Evolutionary conservation across 2,329 filamentous ascomycete genomes (phyloP), one percentile per base, ranked within the genome.

Genomic region (Alternaria gaisen): DNA sequence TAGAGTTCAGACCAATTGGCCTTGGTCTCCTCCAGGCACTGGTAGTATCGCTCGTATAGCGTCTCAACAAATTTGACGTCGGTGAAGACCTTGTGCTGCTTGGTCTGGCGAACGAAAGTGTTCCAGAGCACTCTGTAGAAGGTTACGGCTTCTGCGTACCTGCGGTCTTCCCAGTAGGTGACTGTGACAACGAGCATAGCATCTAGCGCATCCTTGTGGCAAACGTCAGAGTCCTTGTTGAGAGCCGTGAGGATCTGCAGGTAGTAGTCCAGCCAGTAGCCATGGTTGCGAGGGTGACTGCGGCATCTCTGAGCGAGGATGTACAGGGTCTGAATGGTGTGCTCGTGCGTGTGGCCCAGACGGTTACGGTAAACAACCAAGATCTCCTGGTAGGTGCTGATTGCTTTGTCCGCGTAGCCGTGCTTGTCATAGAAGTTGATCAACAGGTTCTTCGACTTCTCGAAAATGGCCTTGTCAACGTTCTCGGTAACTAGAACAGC

Each of bases 301-400:
- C 72, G 74, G 60, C 78, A 80, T 26, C 77, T 65, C 18, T 65
- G 63, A 34, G 79, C 84, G 26, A 85, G 71, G 28, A 78, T 77
- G 66, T 85, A 85, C 54, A 85, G 67, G 2, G 80, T 82, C 24
- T 81, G 76, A 51, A 85, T 82, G 0, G 82, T 83, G 32, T 78
- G 72, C 48, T 82, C 78, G 62, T 84, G 79, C 2, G 76, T 78
- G 5, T 72, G 66, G 5, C 77, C 78, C 14, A 71, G 68, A 14
- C 63, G 59, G 43, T 30, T 70, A 43, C 61, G 67, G 56, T 80
- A 79, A 7, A 75, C 72, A 2, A 78, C 76, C 3, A 80, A 69
- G 5, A 80, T 69, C 41, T 80, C 79, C 41, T 80, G 77, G 53
- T 72, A 77, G 12, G 70, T 65, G 42, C 69, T 72, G 48, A 77